Base-by-base conservation (phyloP, 495 filamentous ascomycete species). In the Neurospora sp. region DNA sequence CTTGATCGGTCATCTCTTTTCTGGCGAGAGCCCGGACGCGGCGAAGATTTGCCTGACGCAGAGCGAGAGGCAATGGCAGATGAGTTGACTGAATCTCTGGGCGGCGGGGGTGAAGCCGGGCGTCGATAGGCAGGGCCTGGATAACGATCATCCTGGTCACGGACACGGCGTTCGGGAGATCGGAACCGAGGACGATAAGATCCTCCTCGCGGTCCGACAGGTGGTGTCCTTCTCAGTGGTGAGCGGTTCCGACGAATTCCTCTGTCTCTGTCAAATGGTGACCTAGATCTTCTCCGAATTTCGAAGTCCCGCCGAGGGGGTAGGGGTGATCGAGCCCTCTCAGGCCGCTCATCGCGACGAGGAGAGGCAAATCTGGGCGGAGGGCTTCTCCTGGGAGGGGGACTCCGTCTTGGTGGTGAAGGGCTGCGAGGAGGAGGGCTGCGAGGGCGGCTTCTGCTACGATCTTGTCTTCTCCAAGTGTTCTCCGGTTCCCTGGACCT, bases 261-360 rank as follows among this genome's bases (percentile, higher is more conserved):
- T 59, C 84, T 81, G 69, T 86, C 85, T 77, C 84, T 80, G 20
- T 84, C 79, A 69, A 80, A 81, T 1, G 85, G 84, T 35, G 84
- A 85, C 41, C 84, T 83, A n/a, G 84, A 86, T 76, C 85, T 79
- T 72, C 84, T 79, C 69, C 80, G 73, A 2, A 72, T 69, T 27
- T 77, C 77, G 44, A 72, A 78, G 11, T 81, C 79, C 41, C 79
- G 74, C 41, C 79, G 77, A 11, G 70, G 39, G 27, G 80, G 79
- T 1, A 78, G 39, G n/a, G 80, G 79, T 2, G 79, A 79, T 39
- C 79, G 69, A 8, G 76, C 54, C 12, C 78, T 74, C 12, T 78
- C 77, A 38, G 39, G 70, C 6, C 76, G 72, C 46, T 81, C 80
- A 66, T 82, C 80, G 78, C 84, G 75, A n/a, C 83, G 83, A 5